phyloP scores from a whole-genome alignment of 108 stramenopile species.

The Conticribra weissflogii region DNA sequence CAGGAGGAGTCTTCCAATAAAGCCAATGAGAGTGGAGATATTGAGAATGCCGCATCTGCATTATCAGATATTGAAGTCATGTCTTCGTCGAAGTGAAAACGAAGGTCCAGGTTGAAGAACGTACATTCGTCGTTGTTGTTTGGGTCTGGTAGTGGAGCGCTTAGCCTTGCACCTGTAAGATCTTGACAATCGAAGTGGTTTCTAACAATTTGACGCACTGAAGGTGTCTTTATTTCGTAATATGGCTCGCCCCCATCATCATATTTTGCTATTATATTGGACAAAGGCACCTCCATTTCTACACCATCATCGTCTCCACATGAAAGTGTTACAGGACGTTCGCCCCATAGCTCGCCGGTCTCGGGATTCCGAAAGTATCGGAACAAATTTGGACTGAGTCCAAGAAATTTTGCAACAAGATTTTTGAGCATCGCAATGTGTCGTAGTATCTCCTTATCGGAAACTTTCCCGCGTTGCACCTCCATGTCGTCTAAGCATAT shows the following conservation, averaged over 20 bases:
- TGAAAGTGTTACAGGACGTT: conserved; percentile 21
- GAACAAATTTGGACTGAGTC: conserved; percentile 39
- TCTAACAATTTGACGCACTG: conserved; percentile 70
- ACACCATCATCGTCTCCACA: conserved; percentile 26
- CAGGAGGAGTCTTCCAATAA: conserved; percentile 81
- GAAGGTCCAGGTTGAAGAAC: conserved; percentile 66
- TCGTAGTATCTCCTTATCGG: conserved; percentile 28
- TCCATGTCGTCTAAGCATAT: conserved; percentile 36
- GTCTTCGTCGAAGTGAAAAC: conserved; percentile 78
- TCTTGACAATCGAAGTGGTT: too few species aligned
- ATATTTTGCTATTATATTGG: conserved; percentile 36
- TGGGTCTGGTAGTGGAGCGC: conserved; percentile 15
- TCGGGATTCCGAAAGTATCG: conserved; percentile 38
- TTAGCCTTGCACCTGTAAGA: conserved; percentile 79
- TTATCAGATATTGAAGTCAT: conserved; percentile 46
- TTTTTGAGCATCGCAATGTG: conserved; percentile 30
- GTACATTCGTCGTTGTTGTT: conserved; percentile 43
- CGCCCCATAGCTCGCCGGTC: conserved; percentile 38
- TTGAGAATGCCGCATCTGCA: conserved; percentile 24
- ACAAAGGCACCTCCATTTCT: conserved; percentile 11
- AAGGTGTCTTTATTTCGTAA: conserved; percentile 72
- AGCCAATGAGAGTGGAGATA: conserved; percentile 76
- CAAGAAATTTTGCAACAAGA: conserved; percentile 37
- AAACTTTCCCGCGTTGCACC: conserved; percentile 9
- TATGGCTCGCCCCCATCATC: conserved; percentile 15